A percentile compares a stretch with the other conserved stretches of the same genome.
These are phyloP conservation scores for Eucalyptus sideroxylon DNA, from an alignment of 345 rosid genomes.

Conservation along the genomic window DNA sequence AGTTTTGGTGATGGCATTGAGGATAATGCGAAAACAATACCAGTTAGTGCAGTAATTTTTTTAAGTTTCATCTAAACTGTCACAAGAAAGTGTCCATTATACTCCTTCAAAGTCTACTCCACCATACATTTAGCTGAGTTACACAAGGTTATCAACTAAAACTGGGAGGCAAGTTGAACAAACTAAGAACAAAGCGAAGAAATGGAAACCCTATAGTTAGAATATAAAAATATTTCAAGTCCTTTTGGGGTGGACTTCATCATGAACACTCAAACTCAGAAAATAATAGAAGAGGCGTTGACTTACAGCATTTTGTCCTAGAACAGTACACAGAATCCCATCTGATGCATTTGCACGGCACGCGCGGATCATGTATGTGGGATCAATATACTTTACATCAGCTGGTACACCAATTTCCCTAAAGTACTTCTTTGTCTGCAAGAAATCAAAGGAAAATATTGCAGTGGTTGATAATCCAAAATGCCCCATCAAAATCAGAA, in stretches of 20 bases:
- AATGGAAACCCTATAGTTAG: neutral
- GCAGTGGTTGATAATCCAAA: neutral
- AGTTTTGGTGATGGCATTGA: neutral
- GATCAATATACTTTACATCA: constrained; percentile 93
- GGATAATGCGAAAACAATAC: neutral
- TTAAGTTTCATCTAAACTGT: neutral
- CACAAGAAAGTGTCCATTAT: neutral
- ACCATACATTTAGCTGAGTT: neutral
- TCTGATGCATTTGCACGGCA: constrained; percentile 96
- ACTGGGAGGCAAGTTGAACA: neutral
- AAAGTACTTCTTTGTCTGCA: constrained; percentile 66
- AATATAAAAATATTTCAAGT: neutral
- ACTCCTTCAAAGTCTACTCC: neutral
- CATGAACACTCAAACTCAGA: neutral
- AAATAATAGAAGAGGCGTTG: neutral
- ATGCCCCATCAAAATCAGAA: neutral
- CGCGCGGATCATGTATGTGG: constrained; percentile 96
- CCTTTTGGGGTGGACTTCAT: neutral
- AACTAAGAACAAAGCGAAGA: neutral
- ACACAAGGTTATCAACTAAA: neutral
- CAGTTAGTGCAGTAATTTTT: neutral
- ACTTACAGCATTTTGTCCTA: constrained; percentile 97
- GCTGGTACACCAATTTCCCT: constrained; percentile 57
- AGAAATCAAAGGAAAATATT: neutral
- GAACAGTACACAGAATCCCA: constrained; percentile 90